phyloP scores from a whole-genome alignment of 371 early-diverging fungal genomes.

The Actinomortierella wolfii region DNA sequence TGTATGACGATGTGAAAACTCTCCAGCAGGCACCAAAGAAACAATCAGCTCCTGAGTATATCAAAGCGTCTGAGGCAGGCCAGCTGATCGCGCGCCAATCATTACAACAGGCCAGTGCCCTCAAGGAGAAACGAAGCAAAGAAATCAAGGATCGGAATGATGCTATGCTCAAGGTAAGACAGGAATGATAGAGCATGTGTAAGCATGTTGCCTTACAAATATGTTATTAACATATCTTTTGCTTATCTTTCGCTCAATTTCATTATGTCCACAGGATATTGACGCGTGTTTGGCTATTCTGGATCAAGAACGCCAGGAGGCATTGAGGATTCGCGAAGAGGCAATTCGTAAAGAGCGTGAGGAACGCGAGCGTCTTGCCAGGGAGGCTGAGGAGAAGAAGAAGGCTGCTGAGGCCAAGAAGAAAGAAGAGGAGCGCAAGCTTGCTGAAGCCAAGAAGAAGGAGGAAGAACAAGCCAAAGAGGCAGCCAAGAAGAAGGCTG shows the following conservation, averaged over 20 bases:
- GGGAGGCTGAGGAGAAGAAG: conserved; percentile 24
- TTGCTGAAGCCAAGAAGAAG: conserved; percentile 29
- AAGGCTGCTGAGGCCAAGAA: conserved; percentile 17
- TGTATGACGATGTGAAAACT: no score
- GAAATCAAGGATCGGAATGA: conserved; percentile 22
- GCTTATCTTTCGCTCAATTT: no score
- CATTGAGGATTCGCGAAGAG: conserved; percentile 13
- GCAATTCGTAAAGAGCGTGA: conserved; percentile 1
- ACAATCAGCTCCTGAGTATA: no score
- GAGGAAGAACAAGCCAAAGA: conserved; percentile 12
- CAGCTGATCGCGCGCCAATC: no score
- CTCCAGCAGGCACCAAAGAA: no score
- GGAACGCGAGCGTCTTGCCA: conserved; percentile 9
- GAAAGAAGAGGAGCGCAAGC: conserved; percentile 20
- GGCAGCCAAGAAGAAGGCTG: conserved; percentile 9
- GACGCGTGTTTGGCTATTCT: conserved; percentile 19
- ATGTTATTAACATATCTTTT: not conserved
- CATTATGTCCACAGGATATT: conserved; percentile 12
- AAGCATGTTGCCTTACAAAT: no score
- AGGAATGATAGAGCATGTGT: not conserved
- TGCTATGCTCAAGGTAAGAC: conserved; percentile 18
- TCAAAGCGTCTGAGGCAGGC: no score
- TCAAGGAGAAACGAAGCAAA: conserved; percentile 28
- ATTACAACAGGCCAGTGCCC: no score
- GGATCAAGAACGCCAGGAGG: conserved; percentile 22